Evolutionary conservation across 2,329 filamentous ascomycete genomes (phyloP).

Genomic region (Reticulascus tulasneorum): DNA sequence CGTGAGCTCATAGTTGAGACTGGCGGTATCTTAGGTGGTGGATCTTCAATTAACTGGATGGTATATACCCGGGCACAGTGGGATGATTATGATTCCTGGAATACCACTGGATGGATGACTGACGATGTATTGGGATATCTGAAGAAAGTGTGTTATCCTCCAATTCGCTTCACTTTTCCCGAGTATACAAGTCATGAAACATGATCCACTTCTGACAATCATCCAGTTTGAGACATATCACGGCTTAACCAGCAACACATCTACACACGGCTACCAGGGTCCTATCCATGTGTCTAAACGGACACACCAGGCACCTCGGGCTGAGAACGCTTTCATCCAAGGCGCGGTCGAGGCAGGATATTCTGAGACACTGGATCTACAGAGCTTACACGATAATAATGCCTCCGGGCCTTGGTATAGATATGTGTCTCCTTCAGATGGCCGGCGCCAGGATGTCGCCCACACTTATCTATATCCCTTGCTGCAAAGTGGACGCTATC

Average conservation of each 20-base stretch:
- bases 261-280: conserved; percentile 41
- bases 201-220: not conserved
- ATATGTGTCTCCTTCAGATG: conserved; percentile 28
- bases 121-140: conserved; percentile 27
- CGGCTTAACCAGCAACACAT: conserved; percentile 31
- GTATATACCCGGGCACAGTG: conserved; percentile 27
- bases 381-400: conserved; percentile 35
- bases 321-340: conserved; percentile 40
- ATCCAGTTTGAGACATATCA: conserved; percentile 43
- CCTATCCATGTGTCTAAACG: conserved; percentile 46
- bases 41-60: conserved; percentile 28
- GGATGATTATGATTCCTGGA: conserved; percentile 29
- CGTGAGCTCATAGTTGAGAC: conserved; percentile 18
- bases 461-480: conserved; percentile 23
- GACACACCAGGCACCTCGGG: conserved; percentile 31
- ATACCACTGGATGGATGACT: conserved; percentile 26
- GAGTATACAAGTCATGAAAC: fast-evolving
- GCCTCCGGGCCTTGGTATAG: conserved; percentile 15
- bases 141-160: conserved; percentile 21
- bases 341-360: conserved; percentile 41
- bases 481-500: conserved; percentile 20
- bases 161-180: fast-evolving
- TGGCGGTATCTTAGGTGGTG: conserved; percentile 25
- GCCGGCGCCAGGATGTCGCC: conserved; percentile 34
- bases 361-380: conserved; percentile 41